A percentile compares a stretch with the other conserved stretches of the same genome.
These are phyloP conservation scores for Panellus pusillus DNA, from an alignment of 768 basidiomycete species.

Conservation along the genomic window DNA sequence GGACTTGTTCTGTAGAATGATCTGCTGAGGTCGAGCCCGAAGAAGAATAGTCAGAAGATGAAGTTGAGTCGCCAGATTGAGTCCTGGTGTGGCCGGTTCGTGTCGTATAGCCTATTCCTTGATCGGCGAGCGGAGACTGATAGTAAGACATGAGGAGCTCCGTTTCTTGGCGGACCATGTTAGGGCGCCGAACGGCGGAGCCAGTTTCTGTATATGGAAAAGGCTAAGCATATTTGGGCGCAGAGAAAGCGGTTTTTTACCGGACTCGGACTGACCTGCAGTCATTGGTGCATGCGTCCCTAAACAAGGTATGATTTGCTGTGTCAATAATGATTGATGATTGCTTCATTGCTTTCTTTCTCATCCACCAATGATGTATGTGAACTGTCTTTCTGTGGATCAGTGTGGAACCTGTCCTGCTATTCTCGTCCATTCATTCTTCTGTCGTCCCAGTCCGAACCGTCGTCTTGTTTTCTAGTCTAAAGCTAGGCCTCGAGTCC, in stretches of 20 bases:
- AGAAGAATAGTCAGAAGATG: conserved; percentile 52
- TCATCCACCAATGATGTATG: no score
- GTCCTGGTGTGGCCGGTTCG: conserved; percentile 10
- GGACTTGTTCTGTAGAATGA: conserved; percentile 19
- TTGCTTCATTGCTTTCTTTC: no score
- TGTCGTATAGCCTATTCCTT: conserved; percentile 26
- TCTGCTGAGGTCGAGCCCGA: conserved; percentile 36
- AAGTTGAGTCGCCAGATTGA: conserved; percentile 34
- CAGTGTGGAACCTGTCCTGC: no score
- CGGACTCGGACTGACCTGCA: neutral
- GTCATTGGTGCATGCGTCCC: neutral
- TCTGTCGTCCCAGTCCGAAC: no score
- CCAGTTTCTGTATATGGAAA: conserved; percentile 29
- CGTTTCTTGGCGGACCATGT: conserved; percentile 35
- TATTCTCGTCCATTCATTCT: no score
- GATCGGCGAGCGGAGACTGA: conserved; percentile 51
- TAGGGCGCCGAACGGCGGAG: conserved; percentile 18
- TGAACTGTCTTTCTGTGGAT: no score
- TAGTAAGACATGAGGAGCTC: conserved; percentile 54
- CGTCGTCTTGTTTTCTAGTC: no score
- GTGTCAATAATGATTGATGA: no score
- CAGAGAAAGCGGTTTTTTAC: neutral
- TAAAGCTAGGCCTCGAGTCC: no score
- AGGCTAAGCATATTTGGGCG: conserved; percentile 31
- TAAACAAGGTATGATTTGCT: neutral